Conservation (phyloP, 2,329 filamentous ascomycete genomes). For the Neophaeococcomyces mojaviensis region DNA sequence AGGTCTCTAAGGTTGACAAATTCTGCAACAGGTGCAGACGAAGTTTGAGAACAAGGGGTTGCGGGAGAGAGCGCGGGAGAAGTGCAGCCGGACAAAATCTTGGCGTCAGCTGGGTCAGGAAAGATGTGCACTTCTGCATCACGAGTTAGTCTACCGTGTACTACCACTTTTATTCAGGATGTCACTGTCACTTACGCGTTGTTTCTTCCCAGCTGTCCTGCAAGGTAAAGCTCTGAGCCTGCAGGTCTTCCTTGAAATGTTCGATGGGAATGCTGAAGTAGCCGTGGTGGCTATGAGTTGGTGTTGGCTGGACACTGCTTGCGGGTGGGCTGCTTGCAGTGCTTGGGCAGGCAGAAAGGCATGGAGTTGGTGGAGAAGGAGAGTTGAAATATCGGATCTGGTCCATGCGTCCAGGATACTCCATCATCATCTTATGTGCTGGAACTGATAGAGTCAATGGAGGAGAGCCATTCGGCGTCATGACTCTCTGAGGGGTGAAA, state of each 20-base stretch:
- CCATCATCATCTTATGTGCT: conserved; percentile 36
- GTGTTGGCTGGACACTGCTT: conserved; percentile 45
- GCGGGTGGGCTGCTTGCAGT: conserved; percentile 75
- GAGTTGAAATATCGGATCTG: conserved; percentile 21
- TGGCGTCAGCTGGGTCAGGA: conserved; percentile 24
- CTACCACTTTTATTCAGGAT: background rate
- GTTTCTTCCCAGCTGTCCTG: conserved; percentile 20
- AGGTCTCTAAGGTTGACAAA: conserved; percentile 90
- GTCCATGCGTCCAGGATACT: conserved; percentile 21
- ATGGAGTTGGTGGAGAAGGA: conserved; percentile 74
- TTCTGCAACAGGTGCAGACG: conserved; percentile 60
- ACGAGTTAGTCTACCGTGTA: conserved; percentile 8
- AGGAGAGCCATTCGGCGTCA: conserved; percentile 71
- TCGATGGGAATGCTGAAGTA: conserved; percentile 23
- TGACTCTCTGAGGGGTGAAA: conserved; percentile 26
- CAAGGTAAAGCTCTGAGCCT: conserved; percentile 13
- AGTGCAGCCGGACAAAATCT: conserved; percentile 21
- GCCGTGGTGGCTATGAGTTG: conserved; percentile 17
- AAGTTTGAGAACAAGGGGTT: conserved; percentile 23
- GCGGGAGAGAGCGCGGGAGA: conserved; percentile 19
- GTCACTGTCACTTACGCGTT: conserved; percentile 18
- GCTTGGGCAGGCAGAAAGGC: conserved; percentile 77
- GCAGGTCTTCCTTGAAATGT: conserved; percentile 21
- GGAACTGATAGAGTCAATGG: conserved; percentile 69
- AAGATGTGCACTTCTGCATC: conserved; percentile 23